These are phyloP conservation scores for Solanum ossicruentum DNA, from an alignment of 257 asterid genomes.

Conservation along the genomic window DNA sequence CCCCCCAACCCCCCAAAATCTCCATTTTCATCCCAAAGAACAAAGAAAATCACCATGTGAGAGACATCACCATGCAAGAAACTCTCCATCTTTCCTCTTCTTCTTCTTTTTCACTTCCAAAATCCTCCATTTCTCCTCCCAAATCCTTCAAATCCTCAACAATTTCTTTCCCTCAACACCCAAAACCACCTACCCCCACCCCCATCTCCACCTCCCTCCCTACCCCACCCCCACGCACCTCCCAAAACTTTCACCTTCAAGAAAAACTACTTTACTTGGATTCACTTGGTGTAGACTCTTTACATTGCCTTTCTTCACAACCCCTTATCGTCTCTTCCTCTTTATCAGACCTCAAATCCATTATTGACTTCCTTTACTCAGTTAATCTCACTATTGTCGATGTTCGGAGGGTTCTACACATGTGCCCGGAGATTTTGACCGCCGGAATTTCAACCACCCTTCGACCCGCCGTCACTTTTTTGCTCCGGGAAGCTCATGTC, in stretches of 20 bases:
- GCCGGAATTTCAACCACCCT: conserved; percentile 24
- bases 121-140: conserved; percentile 10
- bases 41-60: neutral
- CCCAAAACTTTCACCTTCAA: conserved; percentile 23
- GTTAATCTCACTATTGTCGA: conserved; percentile 40
- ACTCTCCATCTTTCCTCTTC: conserved; percentile 15
- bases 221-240: conserved; percentile 2
- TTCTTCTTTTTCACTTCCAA: conserved; percentile 11
- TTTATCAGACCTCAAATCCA: conserved; percentile 46
- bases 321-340: conserved; percentile 47
- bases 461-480: conserved; percentile 61
- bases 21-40: neutral
- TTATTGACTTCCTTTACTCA: conserved; percentile 49
- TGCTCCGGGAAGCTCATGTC: conserved; percentile 74
- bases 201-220: conserved; percentile 7
- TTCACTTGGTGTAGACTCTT: conserved; percentile 69
- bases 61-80: conserved; percentile 14
- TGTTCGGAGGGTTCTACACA: conserved; percentile 59
- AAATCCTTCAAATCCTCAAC: neutral
- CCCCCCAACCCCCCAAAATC: neutral
- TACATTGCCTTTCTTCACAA: conserved; percentile 42
- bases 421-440: conserved; percentile 75
- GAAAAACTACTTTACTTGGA: conserved; percentile 67
- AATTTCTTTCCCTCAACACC: conserved; percentile 12
- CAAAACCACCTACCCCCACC: conserved; percentile 12